A percentile compares a stretch with the other conserved stretches of the same genome.
Conservation (phyloP, 192 early-diverging fungal species). For the Mortierella antarctica region DNA sequence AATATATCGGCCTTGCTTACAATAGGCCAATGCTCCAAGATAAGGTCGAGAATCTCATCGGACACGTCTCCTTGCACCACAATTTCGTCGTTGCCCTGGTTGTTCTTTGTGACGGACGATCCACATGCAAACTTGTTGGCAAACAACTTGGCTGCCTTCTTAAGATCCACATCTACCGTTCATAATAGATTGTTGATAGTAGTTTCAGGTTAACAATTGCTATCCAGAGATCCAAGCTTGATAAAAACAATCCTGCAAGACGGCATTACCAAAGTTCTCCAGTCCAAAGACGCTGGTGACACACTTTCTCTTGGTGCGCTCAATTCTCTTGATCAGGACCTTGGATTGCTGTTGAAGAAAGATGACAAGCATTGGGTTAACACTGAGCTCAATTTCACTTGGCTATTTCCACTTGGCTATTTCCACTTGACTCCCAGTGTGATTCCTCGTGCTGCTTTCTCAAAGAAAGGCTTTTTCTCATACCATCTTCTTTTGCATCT, state of each 20-base stretch:
- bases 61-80: conserved; percentile 96
- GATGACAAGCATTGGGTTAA: not conserved
- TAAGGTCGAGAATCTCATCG: conserved; percentile 88
- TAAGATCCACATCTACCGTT: conserved; percentile 88
- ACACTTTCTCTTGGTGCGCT: conserved; percentile 94
- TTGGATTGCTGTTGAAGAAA: conserved; percentile 59
- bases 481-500: conserved; percentile 82
- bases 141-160: conserved; percentile 96
- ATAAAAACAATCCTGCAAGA: conserved; percentile 16
- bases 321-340: conserved; percentile 87
- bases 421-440: too few relatives aligned
- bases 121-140: conserved; percentile 96
- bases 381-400: too few relatives aligned
- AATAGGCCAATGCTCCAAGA: conserved; percentile 78
- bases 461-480: conserved; percentile 15
- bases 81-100: conserved; percentile 93
- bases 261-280: conserved; percentile 84
- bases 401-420: too few relatives aligned
- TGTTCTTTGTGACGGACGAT: conserved; percentile 92
- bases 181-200: not conserved
- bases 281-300: conserved; percentile 87
- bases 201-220: not conserved
- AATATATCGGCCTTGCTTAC: conserved; percentile 49
- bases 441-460: not conserved
- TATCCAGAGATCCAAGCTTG: not conserved